Conservation (phyloP, 75 land plant genomes). For the Pinus albicaulis region DNA sequence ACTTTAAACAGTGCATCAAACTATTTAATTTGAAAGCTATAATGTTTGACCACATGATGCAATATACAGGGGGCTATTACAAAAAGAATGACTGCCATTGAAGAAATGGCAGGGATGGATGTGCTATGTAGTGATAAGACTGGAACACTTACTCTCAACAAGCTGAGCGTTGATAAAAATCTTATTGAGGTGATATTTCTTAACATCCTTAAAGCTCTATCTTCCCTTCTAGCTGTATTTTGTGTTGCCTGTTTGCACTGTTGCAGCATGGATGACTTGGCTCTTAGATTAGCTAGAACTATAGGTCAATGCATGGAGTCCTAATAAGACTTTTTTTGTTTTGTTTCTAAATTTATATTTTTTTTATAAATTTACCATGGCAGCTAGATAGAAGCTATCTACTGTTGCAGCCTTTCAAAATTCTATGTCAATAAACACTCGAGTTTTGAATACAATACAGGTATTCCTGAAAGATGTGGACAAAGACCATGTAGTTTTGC, state of each 20-base stretch:
- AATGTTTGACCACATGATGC: neutral
- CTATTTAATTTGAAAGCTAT: neutral
- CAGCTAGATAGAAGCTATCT: neutral
- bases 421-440: neutral
- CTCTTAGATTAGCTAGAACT: too few species aligned
- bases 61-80: slow-evolving; percentile 82
- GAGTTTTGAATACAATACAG: neutral
- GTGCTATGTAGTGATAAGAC: slow-evolving; percentile 93
- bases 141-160: slow-evolving; percentile 84
- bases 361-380: neutral
- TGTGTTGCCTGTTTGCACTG: neutral
- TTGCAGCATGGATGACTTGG: too few species aligned
- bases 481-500: slow-evolving; percentile 25
- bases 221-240: neutral
- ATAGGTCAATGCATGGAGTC: neutral
- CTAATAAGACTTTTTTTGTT: neutral
- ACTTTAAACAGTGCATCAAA: neutral
- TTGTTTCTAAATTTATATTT: too few species aligned
- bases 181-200: slow-evolving; percentile 55
- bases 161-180: slow-evolving; percentile 71
- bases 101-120: slow-evolving; percentile 95
- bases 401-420: neutral
- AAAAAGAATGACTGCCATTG: slow-evolving; percentile 95
- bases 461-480: slow-evolving; percentile 51
- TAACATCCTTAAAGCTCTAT: neutral